Conservation (phyloP, 345 rosid species). For the Noccaea bulbosa region DNA sequence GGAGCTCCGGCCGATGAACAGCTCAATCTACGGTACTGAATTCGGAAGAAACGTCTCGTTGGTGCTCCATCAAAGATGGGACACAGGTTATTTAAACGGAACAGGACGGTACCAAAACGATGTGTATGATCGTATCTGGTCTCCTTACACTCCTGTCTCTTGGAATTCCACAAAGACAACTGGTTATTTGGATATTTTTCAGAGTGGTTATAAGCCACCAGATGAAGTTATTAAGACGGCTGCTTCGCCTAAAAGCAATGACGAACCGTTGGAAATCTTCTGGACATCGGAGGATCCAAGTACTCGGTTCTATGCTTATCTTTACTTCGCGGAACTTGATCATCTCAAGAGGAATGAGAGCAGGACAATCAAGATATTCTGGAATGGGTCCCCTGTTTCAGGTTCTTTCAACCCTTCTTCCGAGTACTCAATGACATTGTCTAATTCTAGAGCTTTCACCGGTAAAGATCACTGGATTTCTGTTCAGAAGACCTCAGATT, state of each 20-base stretch:
- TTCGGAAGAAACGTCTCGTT: conserved; percentile 46
- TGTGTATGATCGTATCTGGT: conserved; percentile 57
- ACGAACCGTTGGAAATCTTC: conserved; percentile 40
- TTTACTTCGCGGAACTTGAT: conserved; percentile 50
- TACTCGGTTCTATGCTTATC: conserved; percentile 44
- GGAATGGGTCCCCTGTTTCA: conserved; percentile 49
- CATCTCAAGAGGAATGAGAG: conserved; percentile 42
- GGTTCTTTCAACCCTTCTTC: conserved; percentile 42
- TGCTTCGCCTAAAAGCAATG: conserved; percentile 35
- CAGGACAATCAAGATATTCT: conserved; percentile 48
- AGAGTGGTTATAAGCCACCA: conserved; percentile 47
- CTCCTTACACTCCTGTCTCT: conserved; percentile 37
- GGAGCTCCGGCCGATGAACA: conserved; percentile 53
- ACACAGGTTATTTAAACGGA: conserved; percentile 39
- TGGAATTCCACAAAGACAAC: conserved; percentile 46
- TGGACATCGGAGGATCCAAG: conserved; percentile 43
- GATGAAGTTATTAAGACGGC: conserved; percentile 51
- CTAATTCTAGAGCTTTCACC: conserved; percentile 48
- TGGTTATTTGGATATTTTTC: conserved; percentile 41
- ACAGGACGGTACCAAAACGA: conserved; percentile 51
- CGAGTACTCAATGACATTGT: conserved; percentile 40
- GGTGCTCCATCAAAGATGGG: conserved; percentile 41
- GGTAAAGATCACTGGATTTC: conserved; percentile 54
- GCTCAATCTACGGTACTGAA: conserved; percentile 45
- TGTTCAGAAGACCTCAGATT: conserved; percentile 42